Evolutionary conservation across 2,329 filamentous ascomycete genomes (phyloP), one percentile per base, ranked within the genome.

Genomic region (Ophiostoma perfectum): DNA sequence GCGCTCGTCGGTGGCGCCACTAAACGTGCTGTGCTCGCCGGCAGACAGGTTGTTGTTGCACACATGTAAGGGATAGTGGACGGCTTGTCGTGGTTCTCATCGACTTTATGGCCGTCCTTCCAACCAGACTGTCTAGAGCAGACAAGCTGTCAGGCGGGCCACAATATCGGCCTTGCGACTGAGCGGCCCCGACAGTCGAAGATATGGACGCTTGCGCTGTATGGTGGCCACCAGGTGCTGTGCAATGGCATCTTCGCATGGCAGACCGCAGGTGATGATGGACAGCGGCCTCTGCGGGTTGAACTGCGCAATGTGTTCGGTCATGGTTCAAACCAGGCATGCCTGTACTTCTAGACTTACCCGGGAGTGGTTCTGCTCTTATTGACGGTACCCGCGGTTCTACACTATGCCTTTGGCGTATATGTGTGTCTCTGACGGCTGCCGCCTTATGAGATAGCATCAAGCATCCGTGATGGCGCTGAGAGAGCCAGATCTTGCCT

Each of bases 41-140:
- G 69, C 72, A 39, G 72, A 73, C 47, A 74, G 69, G 72, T 73
- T 11, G 73, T 73, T 3, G 72, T 69, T 7, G 70, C 65, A 11
- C 69, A 72, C 41, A 74, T 67, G 52, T 72, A 65, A 1, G 72
- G 72, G 7, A 74, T 63, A 8, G 65, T 68, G 6, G 71, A 68
- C 16, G 69, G 70, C 8, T 27, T 27, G 27, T 27, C 27, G 27
- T 27, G 27, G 27, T 27, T 27, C n/a, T 27, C 45, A 47, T 4
- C 2, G 47, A 52, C n/a, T 27, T 41, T 16, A 45, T 44, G 60
- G 4, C 60, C 38, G 55, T 60, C 27, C 60, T 63, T 18, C 38
- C 49, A 3, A 55, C 49, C 5, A 55, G 49, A 27, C 49, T 36
- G 49, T 55, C 12, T 27, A 64, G n/a, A 44, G 60, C 44, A 73